Base-by-base conservation (phyloP, 768 basidiomycete species). In the Leucosporidium creatinivorum region DNA sequence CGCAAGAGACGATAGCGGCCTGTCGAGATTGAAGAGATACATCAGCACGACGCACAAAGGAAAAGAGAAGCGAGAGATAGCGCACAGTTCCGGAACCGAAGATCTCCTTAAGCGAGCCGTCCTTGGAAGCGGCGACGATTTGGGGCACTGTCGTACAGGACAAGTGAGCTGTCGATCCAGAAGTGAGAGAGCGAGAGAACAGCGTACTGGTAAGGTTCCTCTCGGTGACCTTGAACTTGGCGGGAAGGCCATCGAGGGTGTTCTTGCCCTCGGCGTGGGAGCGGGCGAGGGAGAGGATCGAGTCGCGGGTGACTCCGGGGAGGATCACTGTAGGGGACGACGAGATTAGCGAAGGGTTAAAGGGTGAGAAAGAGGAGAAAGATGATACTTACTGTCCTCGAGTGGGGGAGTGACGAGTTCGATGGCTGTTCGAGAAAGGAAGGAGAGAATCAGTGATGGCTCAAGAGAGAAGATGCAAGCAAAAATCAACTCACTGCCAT, bases 341-440 rank as follows among this genome's bases (percentile, higher is more conserved):
- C 8, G 39, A 44, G 6, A 17, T 44, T 15, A 44, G 15, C 2
- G 39, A 44, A 2, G 15, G 39, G 15, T 6, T 3, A 15, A 44
- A 44, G 13, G 15, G 39, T 9, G 13, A 33, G 39, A 44, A 13
- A 10, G 39, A 44, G 39, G 10, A 44, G 39, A 44, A 13, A 13
- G 4, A 33, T 4, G 33, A 33, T 33, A 13, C 39, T 44, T 44
- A 44, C 39, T 44, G 59, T 93, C 92, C 76, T 91, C 91, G 67
- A 96, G 80, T 19, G 91, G 88, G 3, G 93, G 89, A 1, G 94
- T 96, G 69, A 91, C 82, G 62, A 96, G 82, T 77, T 97, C 91
- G 66, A 85, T 77, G n/a, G 81, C 87, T 89, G 73, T 44, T 44
- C 48, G 23, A 31, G 19, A 2, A 50, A 58, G 28, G 30, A 58